These are phyloP conservation scores for Xylaria sp. DNA, from an alignment of 2,329 filamentous ascomycete species.

Conservation along the genomic window DNA sequence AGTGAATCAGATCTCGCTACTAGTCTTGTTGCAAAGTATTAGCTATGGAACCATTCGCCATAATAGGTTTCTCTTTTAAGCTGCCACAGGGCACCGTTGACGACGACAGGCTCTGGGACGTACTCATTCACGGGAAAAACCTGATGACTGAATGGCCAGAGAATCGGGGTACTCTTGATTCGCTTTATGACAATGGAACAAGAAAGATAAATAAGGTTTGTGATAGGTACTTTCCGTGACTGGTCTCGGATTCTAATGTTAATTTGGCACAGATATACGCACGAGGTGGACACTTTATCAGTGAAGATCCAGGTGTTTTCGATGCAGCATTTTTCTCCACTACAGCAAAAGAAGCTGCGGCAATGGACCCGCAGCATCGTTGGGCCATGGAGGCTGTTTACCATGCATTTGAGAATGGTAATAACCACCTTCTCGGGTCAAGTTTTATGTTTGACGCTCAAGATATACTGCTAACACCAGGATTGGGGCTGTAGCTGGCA, in stretches of 20 bases:
- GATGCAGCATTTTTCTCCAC: constrained; percentile 28
- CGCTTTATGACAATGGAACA: not conserved
- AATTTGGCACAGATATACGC: not conserved
- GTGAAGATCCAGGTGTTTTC: constrained; percentile 8
- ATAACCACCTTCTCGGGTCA: not conserved
- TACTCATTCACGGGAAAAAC: not conserved
- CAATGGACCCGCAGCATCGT: constrained; percentile 25
- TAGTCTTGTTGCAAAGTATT: not conserved
- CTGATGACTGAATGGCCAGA: not conserved
- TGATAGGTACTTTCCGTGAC: not conserved
- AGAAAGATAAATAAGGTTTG: not conserved
- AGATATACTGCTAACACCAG: too few relatives aligned
- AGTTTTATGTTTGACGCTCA: too few relatives aligned
- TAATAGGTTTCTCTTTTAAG: constrained; percentile 15
- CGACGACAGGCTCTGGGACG: not conserved
- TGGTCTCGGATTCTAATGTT: not conserved
- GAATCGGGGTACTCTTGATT: not conserved
- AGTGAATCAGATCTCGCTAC: not conserved
- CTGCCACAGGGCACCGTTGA: constrained; percentile 10
- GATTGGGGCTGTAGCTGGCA: constrained; percentile 5
- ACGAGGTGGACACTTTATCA: constrained; percentile 3
- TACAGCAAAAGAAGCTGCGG: constrained; percentile 5
- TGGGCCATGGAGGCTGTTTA: constrained; percentile 15
- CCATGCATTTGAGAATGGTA: constrained; percentile 24
- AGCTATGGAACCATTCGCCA: not conserved